Evolutionary conservation across 2,329 filamentous ascomycete genomes (phyloP).

Genomic region (Verticillium nonalfalfae): DNA sequence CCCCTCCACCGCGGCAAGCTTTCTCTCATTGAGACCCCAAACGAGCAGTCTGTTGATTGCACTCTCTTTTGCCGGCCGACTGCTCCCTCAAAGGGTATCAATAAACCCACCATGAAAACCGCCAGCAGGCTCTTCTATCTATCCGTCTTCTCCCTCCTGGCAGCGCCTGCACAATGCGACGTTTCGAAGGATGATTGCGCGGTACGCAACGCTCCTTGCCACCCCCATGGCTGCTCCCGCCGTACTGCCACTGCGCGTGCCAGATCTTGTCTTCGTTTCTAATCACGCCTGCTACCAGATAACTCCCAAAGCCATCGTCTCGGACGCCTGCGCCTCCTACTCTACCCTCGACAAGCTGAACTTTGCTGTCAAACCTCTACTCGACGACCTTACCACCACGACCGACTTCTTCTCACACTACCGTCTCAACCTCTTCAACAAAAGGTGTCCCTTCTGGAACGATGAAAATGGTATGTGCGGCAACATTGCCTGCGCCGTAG

Average conservation of each 20-base stretch:
- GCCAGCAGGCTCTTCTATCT: slow-evolving; percentile 50
- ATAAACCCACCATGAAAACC: slow-evolving; percentile 36
- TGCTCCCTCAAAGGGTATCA: background rate
- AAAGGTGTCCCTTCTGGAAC: slow-evolving; percentile 92
- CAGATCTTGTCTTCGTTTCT: slow-evolving; percentile 25
- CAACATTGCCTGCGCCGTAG: slow-evolving; percentile 93
- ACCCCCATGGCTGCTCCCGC: slow-evolving; percentile 7
- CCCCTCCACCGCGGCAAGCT: background rate
- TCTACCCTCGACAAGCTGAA: slow-evolving; percentile 84
- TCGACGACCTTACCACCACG: slow-evolving; percentile 74
- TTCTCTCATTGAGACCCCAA: slow-evolving; percentile 43
- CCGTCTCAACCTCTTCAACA: slow-evolving; percentile 89
- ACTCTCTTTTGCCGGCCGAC: slow-evolving; percentile 48
- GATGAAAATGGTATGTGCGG: slow-evolving; percentile 92
- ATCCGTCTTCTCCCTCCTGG: slow-evolving; percentile 50
- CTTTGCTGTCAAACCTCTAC: slow-evolving; percentile 63
- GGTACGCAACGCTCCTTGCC: slow-evolving; percentile 34
- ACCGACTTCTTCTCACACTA: slow-evolving; percentile 99
- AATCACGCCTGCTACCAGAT: slow-evolving; percentile 53
- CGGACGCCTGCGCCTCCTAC: slow-evolving; percentile 92
- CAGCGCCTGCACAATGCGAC: slow-evolving; percentile 37
- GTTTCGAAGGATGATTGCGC: slow-evolving; percentile 41
- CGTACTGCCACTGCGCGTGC: background rate
- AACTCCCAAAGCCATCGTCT: slow-evolving; percentile 81
- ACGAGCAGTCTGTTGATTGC: slow-evolving; percentile 92